Conservation (phyloP, 2,329 filamentous ascomycete genomes). For the Triangularia verruculosa region DNA sequence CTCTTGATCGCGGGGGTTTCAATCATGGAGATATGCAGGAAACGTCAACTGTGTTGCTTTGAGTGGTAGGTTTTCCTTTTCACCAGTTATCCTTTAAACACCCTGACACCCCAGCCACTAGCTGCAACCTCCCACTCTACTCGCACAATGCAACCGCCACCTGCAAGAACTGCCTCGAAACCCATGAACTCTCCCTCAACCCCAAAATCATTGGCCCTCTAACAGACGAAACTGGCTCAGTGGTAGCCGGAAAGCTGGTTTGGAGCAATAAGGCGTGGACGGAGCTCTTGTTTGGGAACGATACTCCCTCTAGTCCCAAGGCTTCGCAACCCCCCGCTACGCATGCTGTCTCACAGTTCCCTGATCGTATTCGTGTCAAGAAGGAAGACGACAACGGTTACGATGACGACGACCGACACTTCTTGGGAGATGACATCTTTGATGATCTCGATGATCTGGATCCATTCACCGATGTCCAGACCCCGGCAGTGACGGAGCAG, state of each 20-base stretch:
- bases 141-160: conserved; percentile 42
- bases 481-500: background rate
- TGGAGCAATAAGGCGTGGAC: conserved; percentile 53
- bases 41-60: conserved; percentile 38
- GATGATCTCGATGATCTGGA: conserved; percentile 2
- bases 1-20: conserved; percentile 35
- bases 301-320: background rate
- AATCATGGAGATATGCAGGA: conserved; percentile 32
- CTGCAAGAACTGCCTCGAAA: conserved; percentile 39
- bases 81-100: background rate
- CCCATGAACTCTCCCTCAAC: conserved; percentile 36
- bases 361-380: background rate
- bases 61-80: conserved; percentile 37
- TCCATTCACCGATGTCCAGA: background rate
- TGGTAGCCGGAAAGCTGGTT: conserved; percentile 50
- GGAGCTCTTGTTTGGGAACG: conserved; percentile 33
- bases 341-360: background rate
- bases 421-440: background rate
- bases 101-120: conserved; percentile 22
- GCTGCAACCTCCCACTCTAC: conserved; percentile 53
- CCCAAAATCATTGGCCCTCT: conserved; percentile 40
- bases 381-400: background rate
- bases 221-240: conserved; percentile 54
- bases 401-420: background rate
- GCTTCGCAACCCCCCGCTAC: background rate